Percentiles rank a stretch among this genome's conserved stretches.
phyloP scores from a whole-genome alignment of 306 rosid species.

The Trichosanthes truncata region DNA sequence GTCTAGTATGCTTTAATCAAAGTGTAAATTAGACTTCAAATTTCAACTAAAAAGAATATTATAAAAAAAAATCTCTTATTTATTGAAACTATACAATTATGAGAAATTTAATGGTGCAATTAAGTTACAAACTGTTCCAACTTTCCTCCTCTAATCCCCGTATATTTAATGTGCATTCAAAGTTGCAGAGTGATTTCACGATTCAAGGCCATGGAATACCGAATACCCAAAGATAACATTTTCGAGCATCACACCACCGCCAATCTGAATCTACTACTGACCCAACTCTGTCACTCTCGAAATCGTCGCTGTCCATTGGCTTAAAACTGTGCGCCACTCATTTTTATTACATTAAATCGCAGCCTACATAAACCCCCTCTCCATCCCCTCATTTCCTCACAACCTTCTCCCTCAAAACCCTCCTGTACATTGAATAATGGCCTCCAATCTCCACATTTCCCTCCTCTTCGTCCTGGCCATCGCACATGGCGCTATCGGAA shows the following conservation, averaged over 20 bases:
- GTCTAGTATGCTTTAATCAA: too few relatives aligned
- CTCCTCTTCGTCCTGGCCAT: conserved; percentile 17
- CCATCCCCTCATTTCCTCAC: not conserved
- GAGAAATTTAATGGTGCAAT: too few relatives aligned
- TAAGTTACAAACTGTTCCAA: not conserved
- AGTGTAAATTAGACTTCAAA: too few relatives aligned
- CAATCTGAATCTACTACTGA: not conserved
- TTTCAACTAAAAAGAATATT: too few relatives aligned
- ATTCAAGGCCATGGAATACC: too few relatives aligned
- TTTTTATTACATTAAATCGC: not conserved
- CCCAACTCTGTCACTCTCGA: not conserved
- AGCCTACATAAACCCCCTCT: not conserved
- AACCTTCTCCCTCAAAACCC: too few relatives aligned
- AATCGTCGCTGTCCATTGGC: not conserved
- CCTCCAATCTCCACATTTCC: conserved; percentile 9
- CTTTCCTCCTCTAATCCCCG: not conserved
- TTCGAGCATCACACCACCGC: not conserved
- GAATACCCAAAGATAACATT: not conserved
- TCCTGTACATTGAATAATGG: not conserved
- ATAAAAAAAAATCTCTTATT: too few relatives aligned
- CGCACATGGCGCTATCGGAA: conserved; percentile 18
- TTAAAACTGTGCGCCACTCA: not conserved
- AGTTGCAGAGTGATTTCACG: too few relatives aligned
- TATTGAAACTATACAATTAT: too few relatives aligned
- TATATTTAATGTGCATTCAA: too few relatives aligned